phyloP scores from a whole-genome alignment of 352 stramenopile genomes.

The Globisporangium yorkense region DNA sequence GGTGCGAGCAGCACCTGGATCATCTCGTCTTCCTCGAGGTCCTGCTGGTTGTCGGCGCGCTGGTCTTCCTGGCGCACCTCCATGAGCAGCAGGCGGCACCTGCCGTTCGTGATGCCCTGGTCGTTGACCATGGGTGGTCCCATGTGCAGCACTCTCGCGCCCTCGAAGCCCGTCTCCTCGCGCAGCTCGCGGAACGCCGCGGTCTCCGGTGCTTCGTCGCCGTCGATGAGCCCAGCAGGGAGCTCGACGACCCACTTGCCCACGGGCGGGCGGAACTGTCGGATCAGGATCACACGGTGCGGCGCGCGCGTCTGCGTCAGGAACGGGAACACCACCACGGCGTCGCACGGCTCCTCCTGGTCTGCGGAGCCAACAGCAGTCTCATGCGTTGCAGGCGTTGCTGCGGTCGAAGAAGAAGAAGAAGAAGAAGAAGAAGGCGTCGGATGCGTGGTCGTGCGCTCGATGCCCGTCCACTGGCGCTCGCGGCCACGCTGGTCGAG shows the following conservation, averaged over 20 bases:
- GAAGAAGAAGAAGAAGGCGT: conserved; percentile 1
- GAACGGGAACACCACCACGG: conserved; percentile 73
- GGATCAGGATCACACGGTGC: conserved; percentile 70
- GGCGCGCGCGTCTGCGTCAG: conserved; percentile 26
- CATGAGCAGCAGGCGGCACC: conserved; percentile 57
- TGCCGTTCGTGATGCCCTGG: conserved; percentile 73
- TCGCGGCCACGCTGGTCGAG: conserved; percentile 40
- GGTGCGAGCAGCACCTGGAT: conserved; percentile 60
- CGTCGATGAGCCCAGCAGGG: conserved; percentile 89
- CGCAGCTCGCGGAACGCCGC: conserved; percentile 80
- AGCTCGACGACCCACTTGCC: conserved; percentile 88
- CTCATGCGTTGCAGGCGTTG: background rate
- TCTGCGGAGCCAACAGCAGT: background rate
- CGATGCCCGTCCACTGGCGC: conserved; percentile 56
- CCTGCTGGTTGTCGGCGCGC: conserved; percentile 19
- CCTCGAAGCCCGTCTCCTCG: conserved; percentile 84
- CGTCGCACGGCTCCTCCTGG: conserved; percentile 31
- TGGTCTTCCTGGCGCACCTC: conserved; percentile 46
- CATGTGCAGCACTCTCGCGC: conserved; percentile 28
- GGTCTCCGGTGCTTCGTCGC: conserved; percentile 55
- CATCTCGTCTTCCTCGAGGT: conserved; percentile 66
- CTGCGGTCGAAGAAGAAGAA: background rate
- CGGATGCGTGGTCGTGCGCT: conserved; percentile 63
- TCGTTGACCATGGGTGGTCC: conserved; percentile 77
- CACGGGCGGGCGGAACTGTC: conserved; percentile 88